These are phyloP conservation scores for Scutellaria galericulata DNA, from an alignment of 257 asterid genomes.

Conservation along the genomic window DNA sequence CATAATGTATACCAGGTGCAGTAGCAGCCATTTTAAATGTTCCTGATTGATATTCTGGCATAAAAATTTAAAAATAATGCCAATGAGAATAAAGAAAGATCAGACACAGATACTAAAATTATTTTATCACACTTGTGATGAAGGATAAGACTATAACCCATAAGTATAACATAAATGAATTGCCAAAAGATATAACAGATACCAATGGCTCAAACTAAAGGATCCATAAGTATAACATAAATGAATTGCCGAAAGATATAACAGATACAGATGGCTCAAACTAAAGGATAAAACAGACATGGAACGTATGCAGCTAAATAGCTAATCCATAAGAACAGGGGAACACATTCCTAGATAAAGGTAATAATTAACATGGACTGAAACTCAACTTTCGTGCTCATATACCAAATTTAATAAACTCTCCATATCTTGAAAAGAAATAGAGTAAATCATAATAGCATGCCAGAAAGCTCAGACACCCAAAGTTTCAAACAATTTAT, in stretches of 20 bases:
- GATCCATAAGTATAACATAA: not conserved
- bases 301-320: not conserved
- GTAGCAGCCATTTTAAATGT: constrained; percentile 65
- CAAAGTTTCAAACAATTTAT: not conserved
- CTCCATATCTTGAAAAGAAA: not conserved
- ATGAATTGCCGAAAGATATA: not conserved
- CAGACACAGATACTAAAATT: constrained; percentile 3
- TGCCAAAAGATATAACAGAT: not conserved
- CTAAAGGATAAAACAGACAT: constrained; percentile 6
- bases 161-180: not conserved
- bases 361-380: not conserved
- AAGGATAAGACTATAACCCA: not conserved
- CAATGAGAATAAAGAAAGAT: not conserved
- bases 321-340: not conserved
- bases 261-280: not conserved
- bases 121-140: not conserved
- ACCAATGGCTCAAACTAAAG: not conserved
- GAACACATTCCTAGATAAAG: not conserved
- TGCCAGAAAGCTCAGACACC: not conserved
- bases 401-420: not conserved
- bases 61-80: constrained; percentile 11
- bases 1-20: constrained; percentile 67
- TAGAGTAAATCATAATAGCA: not conserved
- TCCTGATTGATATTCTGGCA: constrained; percentile 36
- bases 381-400: constrained; percentile 14